Evolutionary conservation across 2,329 filamentous ascomycete genomes (phyloP), one percentile per base, ranked within the genome.

Genomic region (Sporothrix luriei): DNA sequence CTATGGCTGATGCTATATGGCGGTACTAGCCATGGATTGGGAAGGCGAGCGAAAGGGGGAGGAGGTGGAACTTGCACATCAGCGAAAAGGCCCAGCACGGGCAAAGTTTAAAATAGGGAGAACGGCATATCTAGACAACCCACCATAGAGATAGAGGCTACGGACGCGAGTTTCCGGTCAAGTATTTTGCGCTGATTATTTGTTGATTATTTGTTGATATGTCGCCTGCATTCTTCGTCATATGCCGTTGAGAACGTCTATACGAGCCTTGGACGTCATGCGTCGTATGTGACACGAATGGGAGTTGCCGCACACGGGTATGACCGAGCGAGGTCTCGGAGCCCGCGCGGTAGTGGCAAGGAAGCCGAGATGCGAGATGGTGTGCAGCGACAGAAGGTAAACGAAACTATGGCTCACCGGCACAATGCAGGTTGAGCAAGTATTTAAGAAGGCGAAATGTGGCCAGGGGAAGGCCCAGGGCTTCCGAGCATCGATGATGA

Each of bases 1-100:
- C 86, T 77, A 94, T 98, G 89, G 88, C 92, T 10, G 94, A 98
- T 84, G 94, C 93, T n/a, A 93, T 97, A 68, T 97, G 92, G 87
- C 84, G 92, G 74, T 81, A 82, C 52, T 73, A 64, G 64, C 40
- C 40, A 43, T 43, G 3, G 14, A 14, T 4, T 1, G 14, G 16
- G 7, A 14, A 5, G 16, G 51, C 33, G 19, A 24, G 19, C 3
- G 19, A 26, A 46, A 57, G n/a, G 26, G 11, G 9, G 48, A 7
- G 55, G 43, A 24, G 57, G 57, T 26, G 38, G 14, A 62, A 26
- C 29, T 19, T 26, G 38, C 6, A 16, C 13, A 29, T 26, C 7
- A 24, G 6, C 38, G 57, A 43, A 14, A 24, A 16, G n/a, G 33
- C 33, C 33, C 33, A 33, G 9, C 33, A 1, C 33, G 33, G 33